Evolutionary conservation across 2,329 filamentous ascomycete genomes (phyloP).

Genomic region (Arthrobotrys conoides): DNA sequence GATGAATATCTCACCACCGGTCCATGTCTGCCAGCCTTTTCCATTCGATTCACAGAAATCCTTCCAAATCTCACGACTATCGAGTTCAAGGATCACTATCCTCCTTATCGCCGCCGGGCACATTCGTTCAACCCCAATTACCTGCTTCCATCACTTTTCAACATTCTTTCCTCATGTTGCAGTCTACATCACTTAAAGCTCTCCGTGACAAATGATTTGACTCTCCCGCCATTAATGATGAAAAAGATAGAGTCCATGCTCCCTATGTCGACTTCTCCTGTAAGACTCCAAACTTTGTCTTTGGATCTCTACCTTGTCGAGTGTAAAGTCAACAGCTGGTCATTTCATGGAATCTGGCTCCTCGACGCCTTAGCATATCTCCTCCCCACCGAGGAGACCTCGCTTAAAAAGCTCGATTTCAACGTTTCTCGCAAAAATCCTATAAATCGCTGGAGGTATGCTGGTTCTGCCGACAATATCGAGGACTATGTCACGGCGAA

Average conservation of each 20-base stretch:
- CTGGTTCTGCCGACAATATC: no score
- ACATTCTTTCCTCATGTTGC: background rate
- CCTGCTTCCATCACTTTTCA: background rate
- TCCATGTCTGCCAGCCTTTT: background rate
- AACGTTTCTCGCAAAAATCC: background rate
- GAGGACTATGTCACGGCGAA: background rate
- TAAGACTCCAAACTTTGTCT: background rate
- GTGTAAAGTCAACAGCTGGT: background rate
- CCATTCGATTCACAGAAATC: background rate
- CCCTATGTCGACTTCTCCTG: background rate
- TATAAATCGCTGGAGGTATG: no score
- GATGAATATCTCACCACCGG: background rate
- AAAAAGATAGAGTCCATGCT: background rate
- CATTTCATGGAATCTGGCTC: background rate
- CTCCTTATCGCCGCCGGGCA: no score
- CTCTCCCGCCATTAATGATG: background rate
- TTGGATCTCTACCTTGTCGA: background rate
- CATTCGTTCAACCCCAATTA: background rate
- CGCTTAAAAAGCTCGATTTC: background rate
- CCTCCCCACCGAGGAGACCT: background rate
- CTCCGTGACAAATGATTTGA: background rate
- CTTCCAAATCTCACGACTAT: background rate
- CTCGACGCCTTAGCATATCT: background rate
- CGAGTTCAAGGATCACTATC: background rate
- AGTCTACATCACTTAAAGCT: background rate